phyloP scores from a whole-genome alignment of 2,329 filamentous ascomycete species.

The Hirsutella minnesotensis region DNA sequence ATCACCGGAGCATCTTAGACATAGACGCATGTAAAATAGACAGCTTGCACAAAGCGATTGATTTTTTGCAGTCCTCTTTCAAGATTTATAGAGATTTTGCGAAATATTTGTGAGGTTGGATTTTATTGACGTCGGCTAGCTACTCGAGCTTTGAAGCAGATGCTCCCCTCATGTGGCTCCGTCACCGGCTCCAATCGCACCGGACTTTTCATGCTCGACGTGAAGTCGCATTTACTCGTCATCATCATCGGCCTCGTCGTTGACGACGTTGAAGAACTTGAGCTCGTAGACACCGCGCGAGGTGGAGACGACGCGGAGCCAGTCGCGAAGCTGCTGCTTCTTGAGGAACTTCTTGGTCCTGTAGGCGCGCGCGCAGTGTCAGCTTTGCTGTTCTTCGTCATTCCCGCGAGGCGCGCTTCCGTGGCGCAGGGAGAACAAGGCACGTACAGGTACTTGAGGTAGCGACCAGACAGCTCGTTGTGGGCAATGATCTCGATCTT shows the following conservation, averaged over 20 bases:
- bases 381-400: not conserved
- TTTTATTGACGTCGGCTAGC: too few species aligned
- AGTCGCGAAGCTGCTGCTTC: conserved; percentile 99
- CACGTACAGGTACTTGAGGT: conserved; percentile 99
- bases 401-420: too few species aligned
- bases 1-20: too few species aligned
- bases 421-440: too few species aligned
- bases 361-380: not conserved
- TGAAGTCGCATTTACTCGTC: conserved; percentile 50
- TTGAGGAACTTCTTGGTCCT: conserved; percentile 99
- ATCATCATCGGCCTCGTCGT: conserved; percentile 95
- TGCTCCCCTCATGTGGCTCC: not conserved
- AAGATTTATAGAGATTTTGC: too few species aligned
- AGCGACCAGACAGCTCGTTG: conserved; percentile 96
- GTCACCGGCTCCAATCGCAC: not conserved
- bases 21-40: too few species aligned
- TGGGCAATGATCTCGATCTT: conserved; percentile 97
- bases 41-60: too few species aligned
- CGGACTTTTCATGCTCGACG: not conserved
- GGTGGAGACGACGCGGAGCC: conserved; percentile 97
- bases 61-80: too few species aligned
- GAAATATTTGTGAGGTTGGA: too few species aligned
- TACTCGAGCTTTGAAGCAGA: too few species aligned
- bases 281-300: conserved; percentile 98
- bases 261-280: conserved; percentile 99